phyloP scores from a whole-genome alignment of 345 rosid species.

The Brassica napus region DNA sequence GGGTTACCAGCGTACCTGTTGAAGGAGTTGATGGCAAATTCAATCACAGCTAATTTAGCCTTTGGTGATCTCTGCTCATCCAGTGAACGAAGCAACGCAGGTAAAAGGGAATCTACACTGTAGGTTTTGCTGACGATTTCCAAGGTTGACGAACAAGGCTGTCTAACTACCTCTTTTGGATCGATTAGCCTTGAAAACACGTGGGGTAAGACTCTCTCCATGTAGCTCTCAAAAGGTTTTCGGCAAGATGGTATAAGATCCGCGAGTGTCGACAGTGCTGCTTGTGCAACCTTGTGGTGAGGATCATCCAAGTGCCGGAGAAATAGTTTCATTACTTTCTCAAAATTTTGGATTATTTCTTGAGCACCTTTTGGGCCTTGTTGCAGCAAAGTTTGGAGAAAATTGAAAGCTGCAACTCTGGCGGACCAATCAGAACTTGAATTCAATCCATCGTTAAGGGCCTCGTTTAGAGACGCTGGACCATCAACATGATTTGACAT shows the following conservation, averaged over 20 bases:
- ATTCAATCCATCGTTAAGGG: slow-evolving; percentile 84
- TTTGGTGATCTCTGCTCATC: slow-evolving; percentile 98
- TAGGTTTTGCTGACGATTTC: slow-evolving; percentile 93
- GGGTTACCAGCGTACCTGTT: slow-evolving; percentile 76
- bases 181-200: slow-evolving; percentile 95
- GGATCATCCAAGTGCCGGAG: slow-evolving; percentile 99
- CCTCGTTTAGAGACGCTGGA: slow-evolving; percentile 85
- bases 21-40: slow-evolving; percentile 84
- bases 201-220: slow-evolving; percentile 96
- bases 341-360: slow-evolving; percentile 89
- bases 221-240: slow-evolving; percentile 95
- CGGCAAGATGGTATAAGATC: slow-evolving; percentile 94
- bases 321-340: slow-evolving; percentile 98
- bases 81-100: slow-evolving; percentile 92
- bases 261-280: slow-evolving; percentile 93
- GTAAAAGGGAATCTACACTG: slow-evolving; percentile 84
- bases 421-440: slow-evolving; percentile 97
- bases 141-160: slow-evolving; percentile 85
- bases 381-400: slow-evolving; percentile 78
- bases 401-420: slow-evolving; percentile 91
- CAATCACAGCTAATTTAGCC: slow-evolving; percentile 98
- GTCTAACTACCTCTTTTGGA: slow-evolving; percentile 97
- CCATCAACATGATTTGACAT: slow-evolving; percentile 73
- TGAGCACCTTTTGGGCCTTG: slow-evolving; percentile 95
- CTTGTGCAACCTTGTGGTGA: slow-evolving; percentile 99